Evolutionary conservation across 805 yeast genomes (phyloP), one percentile per base, ranked within the genome.

Genomic region (Metschnikowia baotianmanensis): DNA sequence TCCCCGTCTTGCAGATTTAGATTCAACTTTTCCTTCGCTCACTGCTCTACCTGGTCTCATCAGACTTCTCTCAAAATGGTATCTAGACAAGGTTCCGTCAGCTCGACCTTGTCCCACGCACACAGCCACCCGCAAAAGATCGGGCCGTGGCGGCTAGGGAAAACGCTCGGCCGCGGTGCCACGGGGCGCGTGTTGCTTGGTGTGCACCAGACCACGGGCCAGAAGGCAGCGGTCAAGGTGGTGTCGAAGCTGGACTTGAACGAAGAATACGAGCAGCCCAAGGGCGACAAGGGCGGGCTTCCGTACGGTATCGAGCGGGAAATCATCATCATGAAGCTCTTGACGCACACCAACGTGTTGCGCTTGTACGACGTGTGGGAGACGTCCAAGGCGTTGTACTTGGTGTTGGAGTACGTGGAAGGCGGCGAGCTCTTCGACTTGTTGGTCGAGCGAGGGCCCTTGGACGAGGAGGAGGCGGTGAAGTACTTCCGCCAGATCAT

Each of bases 291-390:
- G 20, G 53, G 49, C 16, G 87, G 88, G 1, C 73, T 86, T 43
- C 96, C 96, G 3, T 89, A 91, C 60, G 99, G 99, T 28, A 91
- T 93, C 32, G 99, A 93, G 65, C 77, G 98, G 51, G 99, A 93
- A 61, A 95, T 93, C 48, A 90, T 93, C 53, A 93, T 93, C 53
- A 93, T 91, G 99, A 93, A 93, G 65, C 73, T 93, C 30, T 78
- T 93, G 33, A 86, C 93, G 45, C 98, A 93, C 62, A 88, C 96
- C 10, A 91, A 93, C 57, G 93, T 93, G 18, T 81, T 93, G 77
- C 85, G 93, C 19, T 71, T 93, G 28, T 93, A 89, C 59, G 99
- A 93, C 58, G 99, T 93, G 18, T 93, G 98, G 98, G 99, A 93
- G 63, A 91, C 95, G 50, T 83, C 88, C 50, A 88, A 87, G 57